phyloP scores from a whole-genome alignment of 164 flowering plant genomes.

The Umbellularia californica region DNA sequence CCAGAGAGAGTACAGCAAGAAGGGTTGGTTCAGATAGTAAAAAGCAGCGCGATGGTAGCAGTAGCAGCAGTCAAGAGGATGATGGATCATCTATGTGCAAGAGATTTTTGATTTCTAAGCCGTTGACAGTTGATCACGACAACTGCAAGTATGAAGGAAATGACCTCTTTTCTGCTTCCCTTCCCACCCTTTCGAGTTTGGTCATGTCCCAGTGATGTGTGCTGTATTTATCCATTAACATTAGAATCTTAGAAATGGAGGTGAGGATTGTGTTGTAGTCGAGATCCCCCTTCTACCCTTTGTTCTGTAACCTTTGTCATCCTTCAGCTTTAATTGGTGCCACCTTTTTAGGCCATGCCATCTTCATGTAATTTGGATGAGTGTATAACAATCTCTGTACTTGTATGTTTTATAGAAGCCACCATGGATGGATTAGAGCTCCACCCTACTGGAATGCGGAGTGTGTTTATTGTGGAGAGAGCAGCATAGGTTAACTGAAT shows the following conservation, averaged over 20 bases:
- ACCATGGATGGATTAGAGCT: too few species aligned
- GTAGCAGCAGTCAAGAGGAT: slow-evolving; percentile 15
- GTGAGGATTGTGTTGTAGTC: not conserved
- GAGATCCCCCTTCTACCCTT: not conserved
- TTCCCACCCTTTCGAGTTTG: slow-evolving; percentile 53
- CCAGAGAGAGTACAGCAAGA: slow-evolving; percentile 17
- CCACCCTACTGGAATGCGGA: too few species aligned
- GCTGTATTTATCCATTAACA: not conserved
- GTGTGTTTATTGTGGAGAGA: too few species aligned
- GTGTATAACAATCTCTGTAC: too few species aligned
- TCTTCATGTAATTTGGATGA: too few species aligned
- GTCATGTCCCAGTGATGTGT: slow-evolving; percentile 70
- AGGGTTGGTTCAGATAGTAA: slow-evolving; percentile 5
- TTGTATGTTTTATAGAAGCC: too few species aligned
- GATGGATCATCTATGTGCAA: slow-evolving; percentile 16
- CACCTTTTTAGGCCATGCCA: too few species aligned
- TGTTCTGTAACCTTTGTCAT: too few species aligned
- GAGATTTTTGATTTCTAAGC: slow-evolving; percentile 28
- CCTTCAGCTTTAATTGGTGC: too few species aligned
- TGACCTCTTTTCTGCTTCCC: slow-evolving; percentile 33
- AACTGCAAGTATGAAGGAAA: slow-evolving; percentile 62
- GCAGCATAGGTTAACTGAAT: too few species aligned
- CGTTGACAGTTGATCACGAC: slow-evolving; percentile 51
- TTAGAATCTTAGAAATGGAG: not conserved
- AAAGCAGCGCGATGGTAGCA: slow-evolving; percentile 8